These are phyloP conservation scores for Coprinopsis marcescibilis DNA, from an alignment of 768 basidiomycete species.

Conservation along the genomic window DNA sequence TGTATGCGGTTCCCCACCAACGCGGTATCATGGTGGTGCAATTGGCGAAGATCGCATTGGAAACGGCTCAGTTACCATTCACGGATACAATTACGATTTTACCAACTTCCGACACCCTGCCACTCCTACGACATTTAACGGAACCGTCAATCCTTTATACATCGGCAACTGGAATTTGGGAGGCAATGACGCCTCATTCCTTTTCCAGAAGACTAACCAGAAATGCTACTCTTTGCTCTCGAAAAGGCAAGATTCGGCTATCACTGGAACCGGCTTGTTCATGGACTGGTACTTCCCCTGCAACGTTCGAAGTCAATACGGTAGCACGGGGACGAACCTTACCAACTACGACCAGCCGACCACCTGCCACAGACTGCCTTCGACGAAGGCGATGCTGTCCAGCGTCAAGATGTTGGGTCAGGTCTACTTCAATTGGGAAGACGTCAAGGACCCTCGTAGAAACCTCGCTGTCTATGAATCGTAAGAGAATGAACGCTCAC, in stretches of 20 bases:
- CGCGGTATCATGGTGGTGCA: conserved; percentile 75
- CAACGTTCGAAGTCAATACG: conserved; percentile 78
- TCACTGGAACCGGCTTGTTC: conserved; percentile 51
- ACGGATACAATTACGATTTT: conserved; percentile 93
- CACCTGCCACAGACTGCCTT: conserved; percentile 65
- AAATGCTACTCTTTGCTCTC: conserved; percentile 77
- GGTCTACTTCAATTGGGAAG: conserved; percentile 92
- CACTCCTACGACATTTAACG: conserved; percentile 64
- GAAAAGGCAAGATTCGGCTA: conserved; percentile 62
- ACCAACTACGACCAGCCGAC: conserved; percentile 60
- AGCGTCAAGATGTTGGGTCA: conserved; percentile 60
- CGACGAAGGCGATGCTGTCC: conserved; percentile 49
- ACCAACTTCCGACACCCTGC: conserved; percentile 80
- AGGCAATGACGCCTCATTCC: conserved; percentile 87
- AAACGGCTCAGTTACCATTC: conserved; percentile 82
- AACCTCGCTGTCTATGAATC: conserved; percentile 94
- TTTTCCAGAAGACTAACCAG: conserved; percentile 91
- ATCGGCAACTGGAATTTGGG: conserved; percentile 69
- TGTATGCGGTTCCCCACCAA: conserved; percentile 86
- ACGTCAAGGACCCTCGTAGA: conserved; percentile 58
- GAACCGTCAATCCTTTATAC: conserved; percentile 78
- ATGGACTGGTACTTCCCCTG: conserved; percentile 98
- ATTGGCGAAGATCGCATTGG: conserved; percentile 68
- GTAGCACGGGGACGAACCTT: conserved; percentile 53
- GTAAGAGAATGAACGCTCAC: conserved; percentile 54